Conservation (phyloP, 257 asterid species). For the Jacaranda mimosifolia region DNA sequence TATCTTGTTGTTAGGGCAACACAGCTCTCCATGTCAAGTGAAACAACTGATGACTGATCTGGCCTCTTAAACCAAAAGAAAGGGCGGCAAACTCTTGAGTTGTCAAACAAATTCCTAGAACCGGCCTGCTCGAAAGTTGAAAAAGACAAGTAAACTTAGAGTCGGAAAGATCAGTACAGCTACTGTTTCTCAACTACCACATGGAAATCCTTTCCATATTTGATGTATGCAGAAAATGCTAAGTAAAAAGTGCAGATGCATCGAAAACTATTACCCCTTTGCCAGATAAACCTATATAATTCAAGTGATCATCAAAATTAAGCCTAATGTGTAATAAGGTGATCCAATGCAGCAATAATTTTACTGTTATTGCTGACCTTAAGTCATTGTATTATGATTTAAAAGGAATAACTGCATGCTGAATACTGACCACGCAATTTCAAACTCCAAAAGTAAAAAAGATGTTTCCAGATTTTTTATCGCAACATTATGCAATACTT, state of each 20-base stretch:
- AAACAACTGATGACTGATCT: constrained; percentile 26
- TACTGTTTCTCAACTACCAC: neutral
- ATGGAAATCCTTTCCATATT: neutral
- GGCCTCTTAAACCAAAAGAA: neutral
- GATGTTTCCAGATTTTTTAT: neutral
- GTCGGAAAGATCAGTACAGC: neutral
- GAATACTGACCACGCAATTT: neutral
- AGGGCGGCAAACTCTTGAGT: neutral
- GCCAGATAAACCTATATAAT: neutral
- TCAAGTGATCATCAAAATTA: neutral
- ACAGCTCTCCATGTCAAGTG: constrained; percentile 13
- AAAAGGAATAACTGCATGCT: neutral
- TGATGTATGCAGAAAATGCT: neutral
- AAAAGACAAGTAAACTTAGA: neutral
- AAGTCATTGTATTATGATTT: neutral
- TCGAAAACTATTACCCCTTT: neutral
- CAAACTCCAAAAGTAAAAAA: neutral
- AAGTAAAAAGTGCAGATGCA: neutral
- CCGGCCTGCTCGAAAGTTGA: constrained; percentile 26
- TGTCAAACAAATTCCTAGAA: neutral
- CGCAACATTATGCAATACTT: neutral
- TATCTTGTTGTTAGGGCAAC: constrained; percentile 1
- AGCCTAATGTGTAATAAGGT: neutral
- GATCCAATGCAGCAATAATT: neutral
- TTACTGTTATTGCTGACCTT: neutral